phyloP scores from a whole-genome alignment of 345 rosid genomes.

The Durio zibethinus region DNA sequence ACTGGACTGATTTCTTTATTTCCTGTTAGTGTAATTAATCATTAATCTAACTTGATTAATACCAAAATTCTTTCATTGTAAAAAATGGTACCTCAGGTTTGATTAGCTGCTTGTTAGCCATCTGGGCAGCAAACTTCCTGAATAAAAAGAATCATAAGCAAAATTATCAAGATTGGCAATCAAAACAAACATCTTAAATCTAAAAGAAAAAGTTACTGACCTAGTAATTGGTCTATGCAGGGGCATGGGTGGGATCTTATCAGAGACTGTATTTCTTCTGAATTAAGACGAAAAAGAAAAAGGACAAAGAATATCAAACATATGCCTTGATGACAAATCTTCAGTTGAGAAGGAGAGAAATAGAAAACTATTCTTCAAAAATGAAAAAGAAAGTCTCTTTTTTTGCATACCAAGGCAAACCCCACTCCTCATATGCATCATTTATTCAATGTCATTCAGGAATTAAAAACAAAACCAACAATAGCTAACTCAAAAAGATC shows the following conservation, averaged over 20 bases:
- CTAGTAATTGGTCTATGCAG: slow-evolving; percentile 84
- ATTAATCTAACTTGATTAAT: background rate
- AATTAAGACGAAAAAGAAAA: background rate
- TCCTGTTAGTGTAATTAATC: slow-evolving; percentile 31
- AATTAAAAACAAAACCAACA: background rate
- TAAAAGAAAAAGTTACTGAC: slow-evolving; percentile 29
- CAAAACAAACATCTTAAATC: background rate
- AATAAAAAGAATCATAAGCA: slow-evolving; percentile 18
- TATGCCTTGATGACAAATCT: background rate
- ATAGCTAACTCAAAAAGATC: background rate
- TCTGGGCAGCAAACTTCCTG: slow-evolving; percentile 79
- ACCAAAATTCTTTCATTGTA: background rate
- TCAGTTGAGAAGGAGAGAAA: background rate
- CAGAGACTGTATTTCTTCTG: slow-evolving; percentile 46
- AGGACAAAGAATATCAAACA: background rate
- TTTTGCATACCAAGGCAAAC: background rate
- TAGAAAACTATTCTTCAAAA: background rate
- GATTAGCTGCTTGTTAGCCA: slow-evolving; percentile 57
- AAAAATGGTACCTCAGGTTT: slow-evolving; percentile 45
- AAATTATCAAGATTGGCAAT: background rate
- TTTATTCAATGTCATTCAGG: background rate
- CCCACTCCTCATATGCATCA: background rate
- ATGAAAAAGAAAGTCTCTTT: background rate
- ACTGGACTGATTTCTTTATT: slow-evolving; percentile 32
- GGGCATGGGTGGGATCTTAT: slow-evolving; percentile 52